Percentiles rank a stretch among this genome's conserved stretches.
Conservation (phyloP, 495 filamentous ascomycete genomes). For the Penicillium waksmanii region DNA sequence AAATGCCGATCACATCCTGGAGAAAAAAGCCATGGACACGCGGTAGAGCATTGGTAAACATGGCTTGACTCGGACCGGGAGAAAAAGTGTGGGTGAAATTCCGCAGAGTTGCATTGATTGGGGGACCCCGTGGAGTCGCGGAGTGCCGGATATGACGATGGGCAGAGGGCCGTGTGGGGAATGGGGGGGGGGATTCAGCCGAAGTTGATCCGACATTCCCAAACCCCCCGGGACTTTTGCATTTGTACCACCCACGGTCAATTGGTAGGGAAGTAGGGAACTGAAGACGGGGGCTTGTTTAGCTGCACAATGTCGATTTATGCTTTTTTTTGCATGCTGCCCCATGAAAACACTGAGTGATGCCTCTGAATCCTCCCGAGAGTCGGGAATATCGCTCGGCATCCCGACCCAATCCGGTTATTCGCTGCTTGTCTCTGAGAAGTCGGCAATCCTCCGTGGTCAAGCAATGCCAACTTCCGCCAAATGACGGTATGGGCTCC, state of each 20-base stretch:
- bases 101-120: slow-evolving; percentile 2
- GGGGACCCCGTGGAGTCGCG: slow-evolving; percentile 3
- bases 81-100: neutral
- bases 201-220: neutral
- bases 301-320: no score
- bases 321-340: no score
- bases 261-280: neutral
- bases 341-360: no score
- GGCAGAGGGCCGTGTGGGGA: neutral
- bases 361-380: no score
- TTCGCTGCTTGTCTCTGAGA: neutral
- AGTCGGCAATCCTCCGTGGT: neutral
- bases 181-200: neutral
- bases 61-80: neutral
- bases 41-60: neutral
- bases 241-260: neutral
- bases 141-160: slow-evolving; percentile 2
- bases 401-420: neutral
- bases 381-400: neutral
- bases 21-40: neutral
- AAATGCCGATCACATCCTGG: neutral
- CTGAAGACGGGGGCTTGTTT: no score
- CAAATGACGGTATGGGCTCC: neutral
- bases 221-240: neutral
- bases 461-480: slow-evolving; percentile 3